These are phyloP conservation scores for Lodderomyces orthopsilosis DNA, from an alignment of 1,139 yeast species.

Conservation along the genomic window DNA sequence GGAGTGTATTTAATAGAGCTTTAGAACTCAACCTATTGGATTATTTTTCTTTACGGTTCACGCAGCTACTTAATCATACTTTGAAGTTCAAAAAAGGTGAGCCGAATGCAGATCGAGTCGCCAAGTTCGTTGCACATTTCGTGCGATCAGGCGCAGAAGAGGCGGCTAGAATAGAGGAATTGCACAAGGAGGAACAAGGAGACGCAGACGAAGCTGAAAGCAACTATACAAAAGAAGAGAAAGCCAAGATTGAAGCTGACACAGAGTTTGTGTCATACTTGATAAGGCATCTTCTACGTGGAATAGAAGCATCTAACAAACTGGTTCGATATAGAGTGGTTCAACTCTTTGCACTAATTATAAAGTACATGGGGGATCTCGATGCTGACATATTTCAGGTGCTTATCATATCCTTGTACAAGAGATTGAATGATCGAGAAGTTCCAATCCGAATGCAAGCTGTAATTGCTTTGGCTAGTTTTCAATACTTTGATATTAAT, in stretches of 20 bases:
- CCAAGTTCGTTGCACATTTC: constrained; percentile 70
- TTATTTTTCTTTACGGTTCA: constrained; percentile 58
- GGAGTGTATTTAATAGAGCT: constrained; percentile 58
- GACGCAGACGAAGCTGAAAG: constrained; percentile 18
- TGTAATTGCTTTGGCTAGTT: constrained; percentile 71
- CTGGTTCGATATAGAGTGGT: constrained; percentile 79
- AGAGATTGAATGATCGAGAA: constrained; percentile 77
- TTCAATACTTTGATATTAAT: constrained; percentile 56
- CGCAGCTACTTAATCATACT: constrained; percentile 60
- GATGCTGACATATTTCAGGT: constrained; percentile 70
- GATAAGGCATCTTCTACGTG: constrained; percentile 66
- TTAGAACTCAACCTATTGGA: constrained; percentile 50
- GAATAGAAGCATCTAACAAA: constrained; percentile 73
- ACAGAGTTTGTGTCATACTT: constrained; percentile 58
- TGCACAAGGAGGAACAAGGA: constrained; percentile 19
- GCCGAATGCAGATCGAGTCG: constrained; percentile 70
- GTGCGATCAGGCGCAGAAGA: constrained; percentile 33
- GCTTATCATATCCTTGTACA: constrained; percentile 57
- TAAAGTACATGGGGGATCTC: constrained; percentile 72
- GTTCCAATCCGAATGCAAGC: constrained; percentile 79
- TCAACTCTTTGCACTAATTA: constrained; percentile 71
- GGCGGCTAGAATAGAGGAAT: constrained; percentile 28
- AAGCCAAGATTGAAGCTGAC: constrained; percentile 18
- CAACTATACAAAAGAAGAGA: constrained; percentile 19
- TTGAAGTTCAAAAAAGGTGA: constrained; percentile 71